These are phyloP conservation scores for Ambrosiella cleistominuta DNA, from an alignment of 2,329 filamentous ascomycete species.

Conservation along the genomic window DNA sequence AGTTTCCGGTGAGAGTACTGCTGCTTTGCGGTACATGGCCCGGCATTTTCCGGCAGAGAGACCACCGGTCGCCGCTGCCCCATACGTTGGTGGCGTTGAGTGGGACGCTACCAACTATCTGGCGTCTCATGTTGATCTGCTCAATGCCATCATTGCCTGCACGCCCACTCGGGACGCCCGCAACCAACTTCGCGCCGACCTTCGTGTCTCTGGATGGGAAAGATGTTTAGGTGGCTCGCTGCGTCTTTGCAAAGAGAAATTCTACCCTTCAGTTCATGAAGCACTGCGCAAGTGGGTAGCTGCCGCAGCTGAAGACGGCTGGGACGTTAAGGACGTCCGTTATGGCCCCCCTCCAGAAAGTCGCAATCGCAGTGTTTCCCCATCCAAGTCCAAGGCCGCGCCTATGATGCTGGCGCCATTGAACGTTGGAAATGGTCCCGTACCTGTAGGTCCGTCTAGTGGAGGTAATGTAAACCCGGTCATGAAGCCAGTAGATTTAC, in stretches of 20 bases:
- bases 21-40: slow-evolving; percentile 35
- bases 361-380: slow-evolving; percentile 12
- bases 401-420: slow-evolving; percentile 5
- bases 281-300: slow-evolving; percentile 78
- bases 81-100: slow-evolving; percentile 91
- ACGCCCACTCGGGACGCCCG: slow-evolving; percentile 52
- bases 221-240: slow-evolving; percentile 71
- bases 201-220: slow-evolving; percentile 77
- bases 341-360: slow-evolving; percentile 41
- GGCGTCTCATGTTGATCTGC: slow-evolving; percentile 75
- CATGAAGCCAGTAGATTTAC: slow-evolving; percentile 8
- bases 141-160: slow-evolving; percentile 79
- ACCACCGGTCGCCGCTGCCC: slow-evolving; percentile 80
- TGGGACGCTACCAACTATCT: slow-evolving; percentile 98
- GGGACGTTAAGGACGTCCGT: slow-evolving; percentile 67
- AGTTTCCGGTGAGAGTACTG: slow-evolving; percentile 24
- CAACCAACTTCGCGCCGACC: slow-evolving; percentile 58
- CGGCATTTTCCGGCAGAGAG: slow-evolving; percentile 70
- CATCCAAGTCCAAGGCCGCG: slow-evolving; percentile 10
- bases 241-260: slow-evolving; percentile 91
- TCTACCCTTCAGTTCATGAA: slow-evolving; percentile 83
- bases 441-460: neutral
- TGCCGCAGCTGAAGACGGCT: slow-evolving; percentile 72
- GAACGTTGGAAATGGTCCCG: neutral
- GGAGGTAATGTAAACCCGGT: neutral